A percentile compares a stretch with the other conserved stretches of the same genome.
phyloP scores from a whole-genome alignment of 2,329 filamentous ascomycete genomes.

The Xylaria multiplex region DNA sequence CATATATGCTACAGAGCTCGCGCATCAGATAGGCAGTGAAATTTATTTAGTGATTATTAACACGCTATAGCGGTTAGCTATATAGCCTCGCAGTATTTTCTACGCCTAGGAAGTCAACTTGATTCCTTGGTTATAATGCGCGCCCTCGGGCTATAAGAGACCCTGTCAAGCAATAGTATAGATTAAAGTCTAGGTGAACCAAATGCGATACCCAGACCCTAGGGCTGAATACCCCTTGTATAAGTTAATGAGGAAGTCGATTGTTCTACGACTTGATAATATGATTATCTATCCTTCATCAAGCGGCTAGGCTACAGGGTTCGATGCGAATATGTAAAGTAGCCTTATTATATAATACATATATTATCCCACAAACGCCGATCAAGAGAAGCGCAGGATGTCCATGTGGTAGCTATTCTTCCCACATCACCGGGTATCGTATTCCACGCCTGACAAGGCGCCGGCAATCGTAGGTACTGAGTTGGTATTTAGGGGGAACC shows the following conservation, averaged over 20 bases:
- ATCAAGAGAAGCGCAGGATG: slow-evolving; percentile 9
- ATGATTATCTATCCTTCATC: neutral
- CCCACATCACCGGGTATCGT: slow-evolving; percentile 31
- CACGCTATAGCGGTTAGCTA: neutral
- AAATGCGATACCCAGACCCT: no score
- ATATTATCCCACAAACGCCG: slow-evolving; percentile 18
- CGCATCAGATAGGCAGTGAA: neutral
- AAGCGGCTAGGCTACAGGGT: neutral
- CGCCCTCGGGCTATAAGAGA: no score
- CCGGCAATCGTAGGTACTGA: slow-evolving; percentile 9
- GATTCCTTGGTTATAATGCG: neutral
- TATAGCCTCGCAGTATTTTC: neutral
- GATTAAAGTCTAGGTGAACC: neutral
- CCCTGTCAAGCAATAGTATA: neutral
- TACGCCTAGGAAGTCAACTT: neutral
- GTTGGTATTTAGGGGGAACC: neutral
- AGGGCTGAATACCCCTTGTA: neutral
- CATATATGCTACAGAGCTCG: neutral
- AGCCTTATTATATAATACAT: slow-evolving; percentile 17
- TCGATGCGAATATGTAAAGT: neutral
- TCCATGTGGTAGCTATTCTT: slow-evolving; percentile 14
- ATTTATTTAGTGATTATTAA: neutral
- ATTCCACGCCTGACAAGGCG: slow-evolving; percentile 23
- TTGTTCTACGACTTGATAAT: neutral
- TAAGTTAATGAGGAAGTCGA: no score